These are phyloP conservation scores for Pyrus pyrifolia DNA, from an alignment of 306 rosid species.

Conservation along the genomic window DNA sequence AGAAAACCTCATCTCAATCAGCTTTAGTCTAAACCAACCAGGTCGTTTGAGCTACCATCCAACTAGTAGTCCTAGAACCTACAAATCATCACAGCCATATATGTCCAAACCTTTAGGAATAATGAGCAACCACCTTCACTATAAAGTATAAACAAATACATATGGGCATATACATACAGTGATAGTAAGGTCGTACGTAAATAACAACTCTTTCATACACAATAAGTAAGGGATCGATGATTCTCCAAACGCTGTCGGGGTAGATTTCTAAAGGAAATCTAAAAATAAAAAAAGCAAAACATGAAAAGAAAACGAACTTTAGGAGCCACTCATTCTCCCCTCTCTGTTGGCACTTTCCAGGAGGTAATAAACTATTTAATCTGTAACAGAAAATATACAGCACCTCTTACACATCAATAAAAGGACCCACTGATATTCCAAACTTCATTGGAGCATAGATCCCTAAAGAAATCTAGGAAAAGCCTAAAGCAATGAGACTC, in stretches of 20 bases:
- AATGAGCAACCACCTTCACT: background rate
- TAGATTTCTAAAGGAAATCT: background rate
- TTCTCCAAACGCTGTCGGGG: background rate
- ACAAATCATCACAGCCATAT: background rate
- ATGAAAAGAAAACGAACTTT: background rate
- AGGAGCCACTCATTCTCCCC: background rate
- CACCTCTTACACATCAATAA: background rate
- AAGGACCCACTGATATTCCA: background rate
- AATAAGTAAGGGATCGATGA: background rate
- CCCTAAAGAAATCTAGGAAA: background rate
- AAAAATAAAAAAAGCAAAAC: background rate
- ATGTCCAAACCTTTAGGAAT: background rate
- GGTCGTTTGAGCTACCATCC: background rate
- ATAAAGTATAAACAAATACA: background rate
- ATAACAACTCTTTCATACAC: background rate
- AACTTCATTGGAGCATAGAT: background rate
- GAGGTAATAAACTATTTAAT: background rate
- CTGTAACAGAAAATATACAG: background rate
- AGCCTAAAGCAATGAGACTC: background rate
- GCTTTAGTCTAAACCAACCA: background rate
- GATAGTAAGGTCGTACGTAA: background rate
- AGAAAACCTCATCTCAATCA: background rate
- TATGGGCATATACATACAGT: background rate
- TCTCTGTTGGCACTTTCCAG: background rate
- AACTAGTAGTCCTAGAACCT: background rate